phyloP scores from a whole-genome alignment of 768 basidiomycete genomes.

The Suillus americanus region DNA sequence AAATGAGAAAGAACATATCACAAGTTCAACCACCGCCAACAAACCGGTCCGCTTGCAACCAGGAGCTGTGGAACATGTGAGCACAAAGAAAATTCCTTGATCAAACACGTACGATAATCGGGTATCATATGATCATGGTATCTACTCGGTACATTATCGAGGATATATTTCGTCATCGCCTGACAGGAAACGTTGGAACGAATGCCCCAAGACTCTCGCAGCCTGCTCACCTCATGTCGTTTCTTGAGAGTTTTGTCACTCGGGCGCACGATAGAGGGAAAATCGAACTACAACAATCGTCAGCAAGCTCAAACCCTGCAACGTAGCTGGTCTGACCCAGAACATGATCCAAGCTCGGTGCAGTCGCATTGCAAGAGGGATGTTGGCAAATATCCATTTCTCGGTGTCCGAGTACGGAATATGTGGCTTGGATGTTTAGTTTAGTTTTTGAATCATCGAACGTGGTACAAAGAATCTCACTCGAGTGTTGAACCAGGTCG shows the following conservation, averaged over 20 bases:
- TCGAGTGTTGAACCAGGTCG: conserved; percentile 58
- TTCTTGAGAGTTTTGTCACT: conserved; percentile 13
- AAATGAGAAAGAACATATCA: neutral
- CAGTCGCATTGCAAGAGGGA: conserved; percentile 50
- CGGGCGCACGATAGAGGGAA: conserved; percentile 14
- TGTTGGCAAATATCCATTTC: conserved; percentile 54
- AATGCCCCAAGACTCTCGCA: too few species aligned
- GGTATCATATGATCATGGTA: conserved; percentile 50
- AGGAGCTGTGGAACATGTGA: conserved; percentile 36
- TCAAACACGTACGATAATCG: conserved; percentile 42
- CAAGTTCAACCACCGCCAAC: neutral
- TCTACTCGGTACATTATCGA: conserved; percentile 46
- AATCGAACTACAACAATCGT: conserved; percentile 16
- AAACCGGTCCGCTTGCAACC: conserved; percentile 55
- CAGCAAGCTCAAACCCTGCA: neutral
- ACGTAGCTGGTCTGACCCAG: conserved; percentile 35
- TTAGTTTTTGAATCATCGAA: neutral
- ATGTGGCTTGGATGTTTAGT: conserved; percentile 35
- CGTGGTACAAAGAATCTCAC: conserved; percentile 31
- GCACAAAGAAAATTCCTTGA: neutral
- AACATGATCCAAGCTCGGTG: conserved; percentile 54
- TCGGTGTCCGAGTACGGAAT: conserved; percentile 39
- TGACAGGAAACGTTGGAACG: conserved; percentile 19
- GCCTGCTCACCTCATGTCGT: conserved; percentile 12
- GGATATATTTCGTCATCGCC: conserved; percentile 47